phyloP scores from a whole-genome alignment of 75 land plant genomes.

The Selaginella tamariscina region DNA sequence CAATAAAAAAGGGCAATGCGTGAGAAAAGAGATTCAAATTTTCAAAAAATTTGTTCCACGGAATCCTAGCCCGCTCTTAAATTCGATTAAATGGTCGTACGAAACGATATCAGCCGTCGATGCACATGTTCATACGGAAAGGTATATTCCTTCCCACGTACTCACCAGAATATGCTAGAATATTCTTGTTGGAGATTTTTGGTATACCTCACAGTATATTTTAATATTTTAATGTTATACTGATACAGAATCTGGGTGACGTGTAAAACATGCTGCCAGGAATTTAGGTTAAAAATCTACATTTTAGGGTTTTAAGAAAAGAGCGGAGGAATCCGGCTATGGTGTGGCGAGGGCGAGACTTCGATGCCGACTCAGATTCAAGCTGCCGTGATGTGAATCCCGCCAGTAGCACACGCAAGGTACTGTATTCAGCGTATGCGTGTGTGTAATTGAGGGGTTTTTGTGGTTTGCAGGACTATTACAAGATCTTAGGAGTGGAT shows the following conservation, averaged over 20 bases:
- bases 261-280: no score
- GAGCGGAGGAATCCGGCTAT: not conserved
- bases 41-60: not conserved
- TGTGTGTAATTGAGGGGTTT: not conserved
- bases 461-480: conserved; percentile 50
- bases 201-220: no score
- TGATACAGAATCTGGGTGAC: no score
- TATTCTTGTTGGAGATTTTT: no score
- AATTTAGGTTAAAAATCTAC: no score
- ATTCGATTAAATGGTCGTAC: not conserved
- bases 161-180: no score
- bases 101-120: no score
- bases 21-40: not conserved
- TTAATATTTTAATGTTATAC: no score
- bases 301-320: not conserved
- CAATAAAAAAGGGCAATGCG: not conserved
- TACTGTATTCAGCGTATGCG: not conserved
- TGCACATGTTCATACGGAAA: no score
- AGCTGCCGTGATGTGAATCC: not conserved
- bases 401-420: not conserved
- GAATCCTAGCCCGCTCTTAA: not conserved
- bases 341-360: not conserved
- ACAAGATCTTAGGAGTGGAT: conserved; percentile 64
- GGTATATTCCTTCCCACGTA: no score
- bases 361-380: not conserved